Base-by-base conservation (phyloP, 2,329 filamentous ascomycete genomes). In the Amauroascus verrucosus region DNA sequence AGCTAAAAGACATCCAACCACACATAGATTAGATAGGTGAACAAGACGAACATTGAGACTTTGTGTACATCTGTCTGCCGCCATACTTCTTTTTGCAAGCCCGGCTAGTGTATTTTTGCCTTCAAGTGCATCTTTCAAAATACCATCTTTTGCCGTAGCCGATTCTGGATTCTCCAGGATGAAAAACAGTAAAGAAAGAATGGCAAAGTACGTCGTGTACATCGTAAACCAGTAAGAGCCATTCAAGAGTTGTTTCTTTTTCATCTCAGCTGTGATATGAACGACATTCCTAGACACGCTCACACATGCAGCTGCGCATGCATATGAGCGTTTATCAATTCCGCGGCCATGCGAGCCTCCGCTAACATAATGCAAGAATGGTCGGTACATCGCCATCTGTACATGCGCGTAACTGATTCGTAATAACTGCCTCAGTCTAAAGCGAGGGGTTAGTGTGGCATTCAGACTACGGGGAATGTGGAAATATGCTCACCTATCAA, bases 51-150 rank as follows among this genome's bases (percentile, higher is more conserved):
- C 88, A 65, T 82, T 80, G 26, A 98, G 76, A 38, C 87, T 85
- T 44, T 76, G 77, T 1, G 86, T 88, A 63, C 94, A 93, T 57
- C 88, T 78, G 65, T 96, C 88, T 2, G 93, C 93, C 33, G 90
- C 89, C 76, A 94, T 78, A 64, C 89, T 96, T 62, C 85, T 84
- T 62, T 86, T 83, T 2, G 89, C 85, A 54, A 97, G 77, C 14
- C 82, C 83, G 48, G 83, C 81, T 56, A 97, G 79, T 57, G 90
- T 87, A 58, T 91, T 84, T 63, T 86, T 86, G 16, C 91, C 93
- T 58, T 88, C 85, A 56, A 83, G 78, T 0, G 90, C 91, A 70
- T 97, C 91, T 51, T 84, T 84, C 56, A 96, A 74, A 20, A 96
- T 85, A 20, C 70, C 68, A 57, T 95, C 89, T 49, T 84, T 78